Base-by-base conservation (phyloP, 1,284 basidiomycete species). In the Mycena citricolor region DNA sequence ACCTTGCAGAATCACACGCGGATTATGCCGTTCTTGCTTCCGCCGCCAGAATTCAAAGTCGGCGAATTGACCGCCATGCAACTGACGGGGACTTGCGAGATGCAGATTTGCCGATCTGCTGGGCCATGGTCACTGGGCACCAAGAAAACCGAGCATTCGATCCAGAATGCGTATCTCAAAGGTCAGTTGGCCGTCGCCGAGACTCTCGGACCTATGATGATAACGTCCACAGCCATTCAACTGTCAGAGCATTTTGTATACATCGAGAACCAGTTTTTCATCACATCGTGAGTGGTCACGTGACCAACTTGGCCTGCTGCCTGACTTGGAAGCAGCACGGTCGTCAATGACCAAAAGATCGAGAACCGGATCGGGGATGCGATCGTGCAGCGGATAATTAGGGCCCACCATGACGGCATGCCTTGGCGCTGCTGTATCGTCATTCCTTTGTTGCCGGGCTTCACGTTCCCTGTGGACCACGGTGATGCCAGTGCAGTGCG, bases 251-350 rank as follows among this genome's bases (percentile, higher is more conserved):
- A 91, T 58, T 94, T 93, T 58, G 87, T 94, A 17, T 93, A 94
- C 66, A 92, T 94, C 49, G 94, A 98, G 65, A 98, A 99, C 61
- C 95, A 99, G 64, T 99, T 98, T 71, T 99, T 99, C 68, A 94
- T 99, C 60, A 90, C 94, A 0, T 97, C 90, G 79, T 90, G 62
- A 60, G 83, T 65, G 16, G 35, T 26, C 8, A 40, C 8, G 32
- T 49, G 30, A 23, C 32, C 22, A 26, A 36, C 39, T 39, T 23
- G 2, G n/a, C 19, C 8, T n/a, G 26, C 25, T 32, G 33, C 8
- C 22, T 39, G 47, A 54, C 29, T 6, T 30, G 13, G 25, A 38
- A 17, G 8, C 55, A 90, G 91, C 17, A 97, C 95, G 1, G 72
- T 83, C 1, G 83, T 95, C 20, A 89, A 89, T 54, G 92, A 93